Conservation (phyloP, 257 asterid species). For the Perilla frutescens region DNA sequence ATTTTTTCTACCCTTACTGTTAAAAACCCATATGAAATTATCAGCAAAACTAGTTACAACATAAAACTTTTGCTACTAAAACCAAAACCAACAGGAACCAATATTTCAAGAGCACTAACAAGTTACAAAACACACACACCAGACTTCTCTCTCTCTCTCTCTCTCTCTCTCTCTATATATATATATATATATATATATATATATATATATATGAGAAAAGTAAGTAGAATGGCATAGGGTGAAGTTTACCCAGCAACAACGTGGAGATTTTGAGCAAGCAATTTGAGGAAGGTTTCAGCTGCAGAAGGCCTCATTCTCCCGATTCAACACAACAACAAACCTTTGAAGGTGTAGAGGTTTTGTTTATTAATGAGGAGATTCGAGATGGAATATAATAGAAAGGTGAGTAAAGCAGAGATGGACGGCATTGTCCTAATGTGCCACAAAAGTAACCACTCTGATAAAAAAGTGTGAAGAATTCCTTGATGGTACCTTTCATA, state of each 20-base stretch:
- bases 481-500: background rate
- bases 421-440: background rate
- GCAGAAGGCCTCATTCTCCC: slow-evolving; percentile 54
- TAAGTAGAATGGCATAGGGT: background rate
- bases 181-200: too few relatives aligned
- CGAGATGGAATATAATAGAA: slow-evolving; percentile 6
- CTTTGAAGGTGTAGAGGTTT: background rate
- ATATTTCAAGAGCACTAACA: background rate
- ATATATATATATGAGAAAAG: background rate
- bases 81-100: too few relatives aligned
- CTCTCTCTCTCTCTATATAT: too few relatives aligned
- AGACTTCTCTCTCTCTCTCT: background rate
- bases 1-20: too few relatives aligned
- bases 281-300: slow-evolving; percentile 64
- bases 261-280: slow-evolving; percentile 63
- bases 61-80: too few relatives aligned
- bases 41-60: too few relatives aligned
- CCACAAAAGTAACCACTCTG: background rate
- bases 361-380: too few relatives aligned
- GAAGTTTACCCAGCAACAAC: slow-evolving; percentile 70
- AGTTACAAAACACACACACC: background rate
- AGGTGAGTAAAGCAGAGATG: slow-evolving; percentile 21
- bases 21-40: too few relatives aligned
- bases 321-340: background rate
- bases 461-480: slow-evolving; percentile 9